phyloP scores from a whole-genome alignment of 306 rosid species.

The Dryas octopetala region DNA sequence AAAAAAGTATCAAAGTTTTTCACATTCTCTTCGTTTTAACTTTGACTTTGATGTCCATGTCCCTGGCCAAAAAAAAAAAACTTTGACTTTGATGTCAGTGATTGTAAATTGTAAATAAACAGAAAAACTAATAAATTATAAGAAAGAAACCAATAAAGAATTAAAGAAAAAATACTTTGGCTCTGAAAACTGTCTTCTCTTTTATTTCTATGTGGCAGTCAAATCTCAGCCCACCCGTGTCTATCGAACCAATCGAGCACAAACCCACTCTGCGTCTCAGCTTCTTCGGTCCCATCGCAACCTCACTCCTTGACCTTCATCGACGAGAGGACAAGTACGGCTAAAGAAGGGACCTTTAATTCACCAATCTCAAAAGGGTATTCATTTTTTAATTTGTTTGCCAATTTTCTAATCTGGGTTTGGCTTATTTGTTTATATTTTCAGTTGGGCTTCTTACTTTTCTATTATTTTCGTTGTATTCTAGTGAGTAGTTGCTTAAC shows the following conservation, averaged over 20 bases:
- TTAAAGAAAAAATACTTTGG: background rate
- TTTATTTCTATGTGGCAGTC: too few relatives aligned
- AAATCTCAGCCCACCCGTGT: too few relatives aligned
- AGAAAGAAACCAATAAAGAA: background rate
- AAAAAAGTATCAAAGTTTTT: too few relatives aligned
- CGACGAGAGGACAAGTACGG: background rate
- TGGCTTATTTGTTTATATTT: background rate
- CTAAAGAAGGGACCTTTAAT: background rate
- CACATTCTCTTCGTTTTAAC: too few relatives aligned
- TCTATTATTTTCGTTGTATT: background rate
- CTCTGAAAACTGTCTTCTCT: too few relatives aligned
- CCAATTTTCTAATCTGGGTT: conserved; percentile 3
- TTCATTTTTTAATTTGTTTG: background rate
- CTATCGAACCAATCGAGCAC: too few relatives aligned
- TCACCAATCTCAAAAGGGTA: background rate
- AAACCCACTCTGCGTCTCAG: too few relatives aligned
- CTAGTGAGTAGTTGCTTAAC: background rate
- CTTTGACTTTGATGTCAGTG: too few relatives aligned
- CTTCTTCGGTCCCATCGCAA: too few relatives aligned
- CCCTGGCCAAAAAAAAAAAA: too few relatives aligned
- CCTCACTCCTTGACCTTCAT: background rate
- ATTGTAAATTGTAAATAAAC: too few relatives aligned
- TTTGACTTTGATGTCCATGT: too few relatives aligned
- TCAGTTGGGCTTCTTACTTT: background rate
- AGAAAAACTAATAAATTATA: background rate